Conservation (phyloP, 2,329 filamentous ascomycete species). For the Aspergillus thermomutatus region DNA sequence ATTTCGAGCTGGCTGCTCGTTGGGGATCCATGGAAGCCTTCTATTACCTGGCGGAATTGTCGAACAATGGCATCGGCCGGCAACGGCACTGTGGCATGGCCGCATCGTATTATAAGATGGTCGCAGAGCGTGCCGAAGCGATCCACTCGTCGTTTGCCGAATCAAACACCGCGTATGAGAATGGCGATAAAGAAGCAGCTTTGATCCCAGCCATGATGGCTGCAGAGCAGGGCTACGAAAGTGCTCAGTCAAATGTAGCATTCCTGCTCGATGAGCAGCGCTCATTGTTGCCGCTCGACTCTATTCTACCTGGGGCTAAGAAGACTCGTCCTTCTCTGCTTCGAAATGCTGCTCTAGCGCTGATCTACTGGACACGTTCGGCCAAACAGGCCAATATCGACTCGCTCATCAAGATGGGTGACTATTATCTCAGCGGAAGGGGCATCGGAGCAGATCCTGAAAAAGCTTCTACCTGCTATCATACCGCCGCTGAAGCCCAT, state of each 20-base stretch:
- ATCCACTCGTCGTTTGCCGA: slow-evolving; percentile 76
- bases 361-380: slow-evolving; percentile 94
- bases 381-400: slow-evolving; percentile 92
- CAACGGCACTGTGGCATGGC: slow-evolving; percentile 76
- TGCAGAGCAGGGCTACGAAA: slow-evolving; percentile 88
- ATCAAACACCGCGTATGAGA: slow-evolving; percentile 77
- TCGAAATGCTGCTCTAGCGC: slow-evolving; percentile 63
- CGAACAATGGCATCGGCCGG: slow-evolving; percentile 72
- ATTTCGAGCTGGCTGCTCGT: slow-evolving; percentile 81
- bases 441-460: slow-evolving; percentile 69
- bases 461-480: slow-evolving; percentile 91
- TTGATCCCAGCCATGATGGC: slow-evolving; percentile 80
- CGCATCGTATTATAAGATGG: slow-evolving; percentile 76
- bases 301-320: slow-evolving; percentile 48
- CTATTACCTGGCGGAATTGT: slow-evolving; percentile 89
- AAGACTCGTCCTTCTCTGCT: slow-evolving; percentile 46
- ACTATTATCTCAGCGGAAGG: slow-evolving; percentile 86
- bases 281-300: slow-evolving; percentile 57
- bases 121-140: slow-evolving; percentile 69
- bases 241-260: slow-evolving; percentile 84
- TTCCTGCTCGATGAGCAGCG: slow-evolving; percentile 75
- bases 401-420: slow-evolving; percentile 94
- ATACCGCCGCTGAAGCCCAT: slow-evolving; percentile 83
- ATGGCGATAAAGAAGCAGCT: slow-evolving; percentile 74
- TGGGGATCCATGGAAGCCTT: slow-evolving; percentile 84